These are phyloP conservation scores for Penicillium daleae DNA, from an alignment of 495 filamentous ascomycete species.

Conservation along the genomic window DNA sequence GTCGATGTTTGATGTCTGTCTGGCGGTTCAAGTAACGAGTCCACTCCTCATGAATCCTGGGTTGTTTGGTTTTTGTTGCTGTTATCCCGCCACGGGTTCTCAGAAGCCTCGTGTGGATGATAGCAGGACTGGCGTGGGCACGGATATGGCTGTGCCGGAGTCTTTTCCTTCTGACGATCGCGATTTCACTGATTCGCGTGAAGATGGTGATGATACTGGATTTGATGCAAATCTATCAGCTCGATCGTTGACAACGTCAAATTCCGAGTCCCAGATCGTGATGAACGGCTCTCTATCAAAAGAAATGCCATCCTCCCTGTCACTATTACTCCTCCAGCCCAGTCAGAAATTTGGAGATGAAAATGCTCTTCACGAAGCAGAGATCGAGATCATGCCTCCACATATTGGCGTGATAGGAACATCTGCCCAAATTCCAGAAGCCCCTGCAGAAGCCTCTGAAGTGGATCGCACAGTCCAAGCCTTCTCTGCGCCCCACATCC, in stretches of 20 bases:
- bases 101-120: conserved; percentile 4
- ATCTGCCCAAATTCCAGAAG: background rate
- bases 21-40: no score
- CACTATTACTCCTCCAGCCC: conserved; percentile 12
- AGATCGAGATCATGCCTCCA: background rate
- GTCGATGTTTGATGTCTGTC: no score
- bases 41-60: conserved; percentile 6
- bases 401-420: background rate
- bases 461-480: background rate
- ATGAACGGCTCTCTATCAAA: conserved; percentile 1
- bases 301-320: conserved; percentile 14
- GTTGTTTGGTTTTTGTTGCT: conserved; percentile 7
- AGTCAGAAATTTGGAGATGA: background rate
- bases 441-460: background rate
- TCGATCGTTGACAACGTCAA: background rate
- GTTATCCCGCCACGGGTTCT: conserved; percentile 14
- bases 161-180: background rate
- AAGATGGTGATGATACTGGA: background rate
- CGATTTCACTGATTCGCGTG: background rate
- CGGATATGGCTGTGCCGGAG: conserved; percentile 9
- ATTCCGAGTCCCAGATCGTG: background rate
- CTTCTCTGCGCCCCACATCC: background rate
- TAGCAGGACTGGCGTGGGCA: conserved; percentile 6
- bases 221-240: background rate
- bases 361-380: background rate